Percentiles rank a stretch among this genome's conserved stretches.
Evolutionary conservation across 495 filamentous ascomycete species (phyloP).

Genomic region (Penicillium dipodomyicola): DNA sequence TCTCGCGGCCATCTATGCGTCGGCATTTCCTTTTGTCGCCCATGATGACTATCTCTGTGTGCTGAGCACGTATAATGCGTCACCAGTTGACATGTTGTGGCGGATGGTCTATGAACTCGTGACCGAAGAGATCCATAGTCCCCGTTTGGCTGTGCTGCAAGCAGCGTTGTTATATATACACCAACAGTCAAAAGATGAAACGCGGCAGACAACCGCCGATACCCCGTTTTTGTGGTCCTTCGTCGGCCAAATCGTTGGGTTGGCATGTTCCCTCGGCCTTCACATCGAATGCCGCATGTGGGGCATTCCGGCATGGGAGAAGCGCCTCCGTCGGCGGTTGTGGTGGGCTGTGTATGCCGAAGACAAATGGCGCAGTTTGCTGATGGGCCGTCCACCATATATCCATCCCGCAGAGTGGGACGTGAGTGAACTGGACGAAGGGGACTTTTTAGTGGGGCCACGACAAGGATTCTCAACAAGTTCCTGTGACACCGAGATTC

Average conservation of each 20-base stretch:
- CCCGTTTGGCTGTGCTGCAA: constrained; percentile 35
- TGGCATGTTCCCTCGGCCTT: constrained; percentile 58
- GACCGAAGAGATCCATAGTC: constrained; percentile 36
- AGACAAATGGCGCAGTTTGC: constrained; percentile 89
- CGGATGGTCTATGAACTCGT: constrained; percentile 35
- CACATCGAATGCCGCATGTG: constrained; percentile 85
- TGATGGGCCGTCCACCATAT: constrained; percentile 81
- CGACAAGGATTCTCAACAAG: constrained; percentile 25
- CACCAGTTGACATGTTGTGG: constrained; percentile 31
- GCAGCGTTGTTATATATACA: constrained; percentile 38
- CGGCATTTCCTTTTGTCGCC: constrained; percentile 33
- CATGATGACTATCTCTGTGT: constrained; percentile 37
- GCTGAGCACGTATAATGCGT: constrained; percentile 29
- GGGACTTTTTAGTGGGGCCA: constrained; percentile 58
- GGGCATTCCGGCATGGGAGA: constrained; percentile 87
- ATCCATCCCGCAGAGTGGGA: constrained; percentile 79
- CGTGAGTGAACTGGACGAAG: constrained; percentile 62
- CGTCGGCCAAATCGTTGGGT: constrained; percentile 34
- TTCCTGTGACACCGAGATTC: constrained; percentile 25
- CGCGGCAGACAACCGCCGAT: constrained; percentile 27
- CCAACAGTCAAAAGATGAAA: constrained; percentile 20
- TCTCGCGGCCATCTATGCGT: constrained; percentile 38
- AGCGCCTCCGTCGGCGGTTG: constrained; percentile 75
- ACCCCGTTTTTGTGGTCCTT: constrained; percentile 39
- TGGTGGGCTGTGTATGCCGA: constrained; percentile 93